Conservation (phyloP, 2,329 filamentous ascomycete species). For the Neocucurbitaria cava region DNA sequence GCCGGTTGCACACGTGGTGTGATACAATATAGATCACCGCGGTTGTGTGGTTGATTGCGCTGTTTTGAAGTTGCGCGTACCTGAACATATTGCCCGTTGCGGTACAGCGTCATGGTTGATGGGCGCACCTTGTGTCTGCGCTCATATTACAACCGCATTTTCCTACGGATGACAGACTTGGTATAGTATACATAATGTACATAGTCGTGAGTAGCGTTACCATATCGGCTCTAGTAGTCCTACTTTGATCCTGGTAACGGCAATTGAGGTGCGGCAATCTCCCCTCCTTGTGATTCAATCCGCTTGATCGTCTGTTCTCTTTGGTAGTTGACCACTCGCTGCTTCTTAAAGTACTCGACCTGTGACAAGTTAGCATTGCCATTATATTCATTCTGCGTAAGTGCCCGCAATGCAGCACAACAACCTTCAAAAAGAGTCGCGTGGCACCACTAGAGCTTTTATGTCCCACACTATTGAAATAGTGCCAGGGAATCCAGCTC, state of each 20-base stretch:
- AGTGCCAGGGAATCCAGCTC: background rate
- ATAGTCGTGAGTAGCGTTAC: slow-evolving; percentile 15
- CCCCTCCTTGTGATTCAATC: slow-evolving; percentile 53
- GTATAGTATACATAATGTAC: slow-evolving; percentile 14
- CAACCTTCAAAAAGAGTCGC: background rate
- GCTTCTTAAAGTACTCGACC: slow-evolving; percentile 98
- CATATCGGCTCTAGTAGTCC: background rate
- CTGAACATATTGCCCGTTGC: background rate
- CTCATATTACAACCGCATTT: slow-evolving; percentile 15
- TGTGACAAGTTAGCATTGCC: slow-evolving; percentile 47
- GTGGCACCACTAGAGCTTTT: background rate
- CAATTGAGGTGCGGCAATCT: slow-evolving; percentile 44
- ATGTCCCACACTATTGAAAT: background rate
- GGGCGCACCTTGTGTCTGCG: background rate
- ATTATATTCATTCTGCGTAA: background rate
- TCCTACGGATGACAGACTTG: slow-evolving; percentile 1
- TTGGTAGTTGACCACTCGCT: slow-evolving; percentile 89
- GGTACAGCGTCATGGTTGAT: background rate
- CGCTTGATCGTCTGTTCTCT: slow-evolving; percentile 70
- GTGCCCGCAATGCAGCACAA: background rate
- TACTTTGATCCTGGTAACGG: slow-evolving; percentile 34
- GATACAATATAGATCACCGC: background rate
- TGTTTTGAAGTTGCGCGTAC: background rate
- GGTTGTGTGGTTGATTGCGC: background rate
- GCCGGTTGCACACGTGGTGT: background rate